Evolutionary conservation across 2,329 filamentous ascomycete genomes (phyloP).

Genomic region (Ophiostoma quercus): DNA sequence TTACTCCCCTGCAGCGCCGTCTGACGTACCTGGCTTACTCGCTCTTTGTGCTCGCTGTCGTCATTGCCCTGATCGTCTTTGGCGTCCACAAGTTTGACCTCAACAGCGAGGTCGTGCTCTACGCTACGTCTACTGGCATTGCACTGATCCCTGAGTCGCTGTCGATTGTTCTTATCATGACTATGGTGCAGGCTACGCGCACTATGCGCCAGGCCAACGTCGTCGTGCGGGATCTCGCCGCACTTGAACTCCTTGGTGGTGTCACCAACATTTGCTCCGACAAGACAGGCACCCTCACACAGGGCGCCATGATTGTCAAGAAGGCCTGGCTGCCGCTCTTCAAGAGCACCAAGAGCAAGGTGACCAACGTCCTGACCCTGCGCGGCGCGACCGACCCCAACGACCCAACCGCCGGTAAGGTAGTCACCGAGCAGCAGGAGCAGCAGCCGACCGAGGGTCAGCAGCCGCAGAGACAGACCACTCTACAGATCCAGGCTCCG

Average conservation of each 20-base stretch:
- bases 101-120: conserved; percentile 54
- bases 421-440: conserved; percentile 50
- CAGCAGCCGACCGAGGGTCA: conserved; percentile 21
- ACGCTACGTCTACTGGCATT: conserved; percentile 57
- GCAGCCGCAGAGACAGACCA: not conserved
- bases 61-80: conserved; percentile 59
- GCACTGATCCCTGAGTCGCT: conserved; percentile 62
- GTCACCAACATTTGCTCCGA: conserved; percentile 70
- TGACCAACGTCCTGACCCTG: conserved; percentile 52
- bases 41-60: conserved; percentile 66
- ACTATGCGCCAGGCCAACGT: conserved; percentile 61
- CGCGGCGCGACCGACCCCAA: conserved; percentile 55
- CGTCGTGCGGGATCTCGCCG: conserved; percentile 61
- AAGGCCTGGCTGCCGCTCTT: conserved; percentile 59
- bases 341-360: conserved; percentile 9
- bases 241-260: conserved; percentile 63
- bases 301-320: conserved; percentile 64
- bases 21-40: conserved; percentile 79
- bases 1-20: conserved; percentile 79
- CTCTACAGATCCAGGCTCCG: not conserved
- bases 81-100: conserved; percentile 51
- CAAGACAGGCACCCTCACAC: conserved; percentile 65
- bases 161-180: conserved; percentile 65
- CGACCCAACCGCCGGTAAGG: conserved; percentile 55
- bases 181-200: conserved; percentile 62